Conservation (phyloP, 257 asterid species). For the Capsicum baccatum region DNA sequence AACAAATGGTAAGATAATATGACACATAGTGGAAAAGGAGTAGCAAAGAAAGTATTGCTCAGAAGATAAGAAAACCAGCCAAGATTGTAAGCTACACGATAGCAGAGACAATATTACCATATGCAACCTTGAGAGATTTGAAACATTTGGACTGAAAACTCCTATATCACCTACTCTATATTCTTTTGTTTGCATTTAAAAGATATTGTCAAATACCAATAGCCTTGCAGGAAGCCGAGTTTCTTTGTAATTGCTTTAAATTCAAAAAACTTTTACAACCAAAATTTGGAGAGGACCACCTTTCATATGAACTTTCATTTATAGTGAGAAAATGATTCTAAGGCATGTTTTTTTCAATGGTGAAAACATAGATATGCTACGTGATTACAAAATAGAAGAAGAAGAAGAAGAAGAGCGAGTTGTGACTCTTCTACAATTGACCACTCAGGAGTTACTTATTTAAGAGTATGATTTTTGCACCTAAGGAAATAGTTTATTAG, state of each 20-base stretch:
- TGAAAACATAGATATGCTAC: not conserved
- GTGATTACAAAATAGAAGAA: not conserved
- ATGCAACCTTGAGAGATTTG: too few species aligned
- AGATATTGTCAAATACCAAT: not conserved
- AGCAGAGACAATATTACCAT: too few species aligned
- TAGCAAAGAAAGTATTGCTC: too few species aligned
- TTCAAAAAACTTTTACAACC: not conserved
- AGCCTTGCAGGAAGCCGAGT: not conserved
- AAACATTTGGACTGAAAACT: too few species aligned
- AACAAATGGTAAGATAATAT: too few species aligned
- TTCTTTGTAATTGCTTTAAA: too few species aligned
- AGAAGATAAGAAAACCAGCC: too few species aligned
- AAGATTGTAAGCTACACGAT: too few species aligned
- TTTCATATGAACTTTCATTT: too few species aligned
- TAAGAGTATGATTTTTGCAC: not conserved
- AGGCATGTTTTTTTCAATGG: not conserved
- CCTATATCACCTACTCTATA: too few species aligned
- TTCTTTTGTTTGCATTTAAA: not conserved
- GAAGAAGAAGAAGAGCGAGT: not conserved
- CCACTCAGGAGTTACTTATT: not conserved
- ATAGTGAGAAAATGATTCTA: not conserved
- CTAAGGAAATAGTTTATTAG: slow-evolving; percentile 24
- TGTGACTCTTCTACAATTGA: slow-evolving; percentile 28
- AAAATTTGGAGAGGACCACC: not conserved
- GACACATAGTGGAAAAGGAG: too few species aligned